Evolutionary conservation across 192 early-diverging fungal genomes (phyloP).

Genomic region (Coemansia sp.): DNA sequence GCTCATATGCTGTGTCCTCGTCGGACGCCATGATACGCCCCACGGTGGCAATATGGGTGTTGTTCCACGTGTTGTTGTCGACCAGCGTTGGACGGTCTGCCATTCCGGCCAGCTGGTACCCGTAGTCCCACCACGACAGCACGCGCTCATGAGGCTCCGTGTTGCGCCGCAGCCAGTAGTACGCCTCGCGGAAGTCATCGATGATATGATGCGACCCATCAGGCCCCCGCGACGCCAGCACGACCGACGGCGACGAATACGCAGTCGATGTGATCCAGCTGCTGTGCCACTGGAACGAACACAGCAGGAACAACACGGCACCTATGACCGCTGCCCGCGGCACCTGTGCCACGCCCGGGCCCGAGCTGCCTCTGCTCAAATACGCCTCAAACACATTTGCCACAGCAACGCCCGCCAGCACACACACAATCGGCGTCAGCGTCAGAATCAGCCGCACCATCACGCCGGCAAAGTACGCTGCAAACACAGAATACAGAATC

Average conservation of each 20-base stretch:
- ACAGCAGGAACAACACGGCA: slow-evolving; percentile 71
- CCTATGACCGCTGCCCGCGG: slow-evolving; percentile 58
- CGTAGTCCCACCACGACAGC: slow-evolving; percentile 99
- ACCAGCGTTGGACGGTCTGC: slow-evolving; percentile 94
- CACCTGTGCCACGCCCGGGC: slow-evolving; percentile 13
- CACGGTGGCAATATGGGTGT: slow-evolving; percentile 99
- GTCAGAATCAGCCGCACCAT: slow-evolving; percentile 99
- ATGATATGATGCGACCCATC: slow-evolving; percentile 97
- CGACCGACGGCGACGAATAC: slow-evolving; percentile 98
- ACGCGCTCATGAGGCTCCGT: slow-evolving; percentile 90
- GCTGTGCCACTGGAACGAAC: slow-evolving; percentile 93
- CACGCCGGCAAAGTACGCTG: slow-evolving; percentile 98
- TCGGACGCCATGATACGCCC: slow-evolving; percentile 89
- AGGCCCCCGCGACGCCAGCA: slow-evolving; percentile 79
- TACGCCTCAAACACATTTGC: slow-evolving; percentile 87
- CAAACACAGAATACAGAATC: slow-evolving; percentile 96
- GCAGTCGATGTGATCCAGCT: slow-evolving; percentile 98
- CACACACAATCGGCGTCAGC: slow-evolving; percentile 95
- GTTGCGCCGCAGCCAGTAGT: slow-evolving; percentile 99
- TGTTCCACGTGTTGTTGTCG: slow-evolving; percentile 99
- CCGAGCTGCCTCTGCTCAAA: slow-evolving; percentile 47
- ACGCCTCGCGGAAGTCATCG: slow-evolving; percentile 99
- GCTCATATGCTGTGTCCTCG: slow-evolving; percentile 90
- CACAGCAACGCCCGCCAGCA: slow-evolving; percentile 87
- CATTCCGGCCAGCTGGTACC: slow-evolving; percentile 99